Evolutionary conservation across 257 asterid species (phyloP).

Genomic region (Cinchona pubescens): DNA sequence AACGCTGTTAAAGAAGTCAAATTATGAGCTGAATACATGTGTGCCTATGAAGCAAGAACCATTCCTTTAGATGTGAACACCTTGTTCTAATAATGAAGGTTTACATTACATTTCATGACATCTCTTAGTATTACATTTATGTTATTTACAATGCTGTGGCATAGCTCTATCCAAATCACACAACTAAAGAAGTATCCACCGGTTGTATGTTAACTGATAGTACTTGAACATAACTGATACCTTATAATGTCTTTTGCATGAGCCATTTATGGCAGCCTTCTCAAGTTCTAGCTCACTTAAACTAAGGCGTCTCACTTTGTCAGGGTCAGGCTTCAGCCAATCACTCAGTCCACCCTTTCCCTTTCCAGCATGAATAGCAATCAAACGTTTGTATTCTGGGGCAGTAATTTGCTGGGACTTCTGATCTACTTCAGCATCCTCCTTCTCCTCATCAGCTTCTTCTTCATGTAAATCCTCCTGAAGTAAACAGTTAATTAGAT

Average conservation of each 20-base stretch:
- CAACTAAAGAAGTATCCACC: background rate
- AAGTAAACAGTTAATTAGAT: constrained; percentile 16
- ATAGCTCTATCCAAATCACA: background rate
- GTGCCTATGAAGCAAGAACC: background rate
- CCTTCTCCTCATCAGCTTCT: constrained; percentile 42
- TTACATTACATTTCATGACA: background rate
- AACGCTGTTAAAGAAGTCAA: background rate
- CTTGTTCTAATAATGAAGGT: background rate
- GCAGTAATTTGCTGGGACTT: constrained; percentile 39
- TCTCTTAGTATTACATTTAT: background rate
- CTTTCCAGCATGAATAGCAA: constrained; percentile 79
- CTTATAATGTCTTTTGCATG: constrained; percentile 52
- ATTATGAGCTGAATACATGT: background rate
- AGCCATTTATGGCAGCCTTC: constrained; percentile 46
- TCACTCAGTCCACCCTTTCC: constrained; percentile 60
- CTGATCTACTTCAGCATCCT: constrained; percentile 42
- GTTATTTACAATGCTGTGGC: background rate
- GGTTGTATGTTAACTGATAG: background rate
- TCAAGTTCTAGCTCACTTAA: constrained; percentile 68
- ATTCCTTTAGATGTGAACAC: background rate
- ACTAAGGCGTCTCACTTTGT: constrained; percentile 72
- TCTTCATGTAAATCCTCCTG: constrained; percentile 42
- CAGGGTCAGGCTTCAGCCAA: constrained; percentile 50
- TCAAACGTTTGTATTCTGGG: constrained; percentile 63
- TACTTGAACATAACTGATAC: constrained; percentile 30